Evolutionary conservation across 192 early-diverging fungal genomes (phyloP).

Genomic region (Piromyces sp.): DNA sequence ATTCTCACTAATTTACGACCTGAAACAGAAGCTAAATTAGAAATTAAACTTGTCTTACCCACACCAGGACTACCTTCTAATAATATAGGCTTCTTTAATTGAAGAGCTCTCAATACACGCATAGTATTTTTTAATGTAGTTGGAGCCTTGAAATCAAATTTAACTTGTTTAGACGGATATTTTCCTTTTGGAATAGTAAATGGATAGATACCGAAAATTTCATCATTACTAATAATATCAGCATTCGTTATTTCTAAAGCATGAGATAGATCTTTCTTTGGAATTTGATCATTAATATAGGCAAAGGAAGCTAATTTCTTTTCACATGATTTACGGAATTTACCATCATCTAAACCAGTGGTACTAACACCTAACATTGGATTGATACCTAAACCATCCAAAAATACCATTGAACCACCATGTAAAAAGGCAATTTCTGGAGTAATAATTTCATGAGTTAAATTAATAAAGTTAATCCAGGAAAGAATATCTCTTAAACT

Average conservation of each 20-base stretch:
- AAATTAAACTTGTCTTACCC: conserved; percentile 83
- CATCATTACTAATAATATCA: conserved; percentile 19
- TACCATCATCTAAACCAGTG: conserved; percentile 9
- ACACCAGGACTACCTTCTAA: conserved; percentile 95
- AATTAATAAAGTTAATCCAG: conserved; percentile 74
- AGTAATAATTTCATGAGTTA: conserved; percentile 25
- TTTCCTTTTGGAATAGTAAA: conserved; percentile 61
- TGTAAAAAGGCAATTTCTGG: conserved; percentile 47
- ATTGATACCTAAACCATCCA: conserved; percentile 85
- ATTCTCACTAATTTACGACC: conserved; percentile 78
- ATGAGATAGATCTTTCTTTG: neutral
- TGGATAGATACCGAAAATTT: conserved; percentile 49
- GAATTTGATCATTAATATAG: neutral
- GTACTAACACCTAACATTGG: conserved; percentile 29
- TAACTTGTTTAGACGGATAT: conserved; percentile 19
- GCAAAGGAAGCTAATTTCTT: conserved; percentile 1
- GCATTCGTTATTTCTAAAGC: conserved; percentile 2
- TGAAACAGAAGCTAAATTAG: conserved; percentile 59
- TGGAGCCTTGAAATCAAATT: conserved; percentile 74
- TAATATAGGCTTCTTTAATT: conserved; percentile 76
- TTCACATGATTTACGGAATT: conserved; percentile 16
- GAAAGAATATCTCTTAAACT: conserved; percentile 81
- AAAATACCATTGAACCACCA: conserved; percentile 75
- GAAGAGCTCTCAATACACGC: conserved; percentile 74
- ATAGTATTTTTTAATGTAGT: conserved; percentile 76